Percentiles rank a stretch among this genome's conserved stretches.
Evolutionary conservation across 805 yeast species (phyloP).

Genomic region (Candida oleophila): DNA sequence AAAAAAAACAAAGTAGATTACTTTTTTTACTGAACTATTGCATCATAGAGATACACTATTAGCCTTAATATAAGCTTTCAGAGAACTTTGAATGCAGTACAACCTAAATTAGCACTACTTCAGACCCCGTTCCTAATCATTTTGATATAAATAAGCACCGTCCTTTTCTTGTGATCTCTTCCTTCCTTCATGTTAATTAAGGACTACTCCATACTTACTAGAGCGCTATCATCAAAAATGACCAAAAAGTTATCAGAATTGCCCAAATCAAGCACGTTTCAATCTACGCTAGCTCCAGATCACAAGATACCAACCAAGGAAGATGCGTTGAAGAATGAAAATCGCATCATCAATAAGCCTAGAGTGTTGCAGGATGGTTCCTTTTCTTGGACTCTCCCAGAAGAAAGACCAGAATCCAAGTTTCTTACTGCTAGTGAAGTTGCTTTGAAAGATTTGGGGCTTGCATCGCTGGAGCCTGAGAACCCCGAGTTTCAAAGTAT

Average conservation of each 20-base stretch:
- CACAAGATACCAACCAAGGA: slow-evolving; percentile 21
- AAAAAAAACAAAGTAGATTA: no score
- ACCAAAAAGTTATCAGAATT: slow-evolving; percentile 20
- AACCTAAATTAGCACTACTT: no score
- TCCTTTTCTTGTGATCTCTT: no score
- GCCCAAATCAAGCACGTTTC: slow-evolving; percentile 31
- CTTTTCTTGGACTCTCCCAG: slow-evolving; percentile 75
- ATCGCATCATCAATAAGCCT: slow-evolving; percentile 35
- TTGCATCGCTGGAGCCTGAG: slow-evolving; percentile 37
- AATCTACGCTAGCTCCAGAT: slow-evolving; percentile 35
- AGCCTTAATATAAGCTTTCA: background rate
- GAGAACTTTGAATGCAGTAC: background rate
- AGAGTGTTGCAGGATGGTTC: slow-evolving; percentile 53
- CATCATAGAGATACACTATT: background rate
- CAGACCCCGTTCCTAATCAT: no score
- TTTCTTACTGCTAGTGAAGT: slow-evolving; percentile 57
- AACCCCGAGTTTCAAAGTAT: slow-evolving; percentile 51
- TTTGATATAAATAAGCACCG: no score
- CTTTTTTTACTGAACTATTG: no score
- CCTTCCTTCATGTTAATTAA: no score
- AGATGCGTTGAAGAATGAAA: slow-evolving; percentile 27
- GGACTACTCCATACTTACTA: background rate
- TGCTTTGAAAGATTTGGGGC: slow-evolving; percentile 63
- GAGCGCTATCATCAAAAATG: background rate
- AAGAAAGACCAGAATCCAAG: slow-evolving; percentile 48